phyloP scores from a whole-genome alignment of 1,284 basidiomycete species.

The Limonomyces culmigenus region DNA sequence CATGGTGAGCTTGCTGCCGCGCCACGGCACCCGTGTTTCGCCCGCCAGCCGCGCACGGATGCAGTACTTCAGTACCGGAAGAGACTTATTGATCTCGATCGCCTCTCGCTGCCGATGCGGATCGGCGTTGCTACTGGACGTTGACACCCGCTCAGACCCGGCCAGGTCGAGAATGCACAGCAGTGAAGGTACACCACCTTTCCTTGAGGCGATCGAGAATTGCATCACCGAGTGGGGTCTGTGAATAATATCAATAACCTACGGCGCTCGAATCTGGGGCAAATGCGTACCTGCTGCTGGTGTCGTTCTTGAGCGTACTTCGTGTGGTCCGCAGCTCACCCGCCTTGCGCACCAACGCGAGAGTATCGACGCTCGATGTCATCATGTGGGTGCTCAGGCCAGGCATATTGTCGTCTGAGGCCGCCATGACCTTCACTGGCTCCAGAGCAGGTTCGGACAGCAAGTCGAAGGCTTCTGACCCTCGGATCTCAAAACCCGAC shows the following conservation, averaged over 20 bases:
- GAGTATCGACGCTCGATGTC: background rate
- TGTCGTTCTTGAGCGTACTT: conserved; percentile 4
- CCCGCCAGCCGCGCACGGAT: conserved; percentile 1
- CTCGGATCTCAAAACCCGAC: conserved; percentile 2
- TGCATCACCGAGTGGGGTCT: conserved; percentile 4
- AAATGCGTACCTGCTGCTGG: conserved; percentile 4
- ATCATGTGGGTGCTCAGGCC: conserved; percentile 2
- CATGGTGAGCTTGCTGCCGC: conserved; percentile 4
- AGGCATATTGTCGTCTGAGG: conserved; percentile 1
- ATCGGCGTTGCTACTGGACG: background rate
- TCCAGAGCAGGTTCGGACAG: conserved; percentile 4
- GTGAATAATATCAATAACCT: too few relatives aligned
- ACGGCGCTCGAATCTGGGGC: background rate
- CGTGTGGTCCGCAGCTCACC: conserved; percentile 2
- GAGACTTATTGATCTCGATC: conserved; percentile 5
- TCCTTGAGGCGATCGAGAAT: background rate
- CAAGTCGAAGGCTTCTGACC: conserved; percentile 1
- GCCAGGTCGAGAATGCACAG: conserved; percentile 2
- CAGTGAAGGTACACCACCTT: background rate
- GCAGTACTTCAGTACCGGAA: conserved; percentile 3
- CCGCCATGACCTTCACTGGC: conserved; percentile 2
- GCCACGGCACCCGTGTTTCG: conserved; percentile 2
- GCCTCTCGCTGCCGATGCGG: conserved; percentile 2
- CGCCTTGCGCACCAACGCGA: background rate
- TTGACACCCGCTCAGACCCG: background rate